Evolutionary conservation across 208 protist species (phyloP), one percentile per base, ranked within the genome.

Genomic region (Wallacemonas collosoma): DNA sequence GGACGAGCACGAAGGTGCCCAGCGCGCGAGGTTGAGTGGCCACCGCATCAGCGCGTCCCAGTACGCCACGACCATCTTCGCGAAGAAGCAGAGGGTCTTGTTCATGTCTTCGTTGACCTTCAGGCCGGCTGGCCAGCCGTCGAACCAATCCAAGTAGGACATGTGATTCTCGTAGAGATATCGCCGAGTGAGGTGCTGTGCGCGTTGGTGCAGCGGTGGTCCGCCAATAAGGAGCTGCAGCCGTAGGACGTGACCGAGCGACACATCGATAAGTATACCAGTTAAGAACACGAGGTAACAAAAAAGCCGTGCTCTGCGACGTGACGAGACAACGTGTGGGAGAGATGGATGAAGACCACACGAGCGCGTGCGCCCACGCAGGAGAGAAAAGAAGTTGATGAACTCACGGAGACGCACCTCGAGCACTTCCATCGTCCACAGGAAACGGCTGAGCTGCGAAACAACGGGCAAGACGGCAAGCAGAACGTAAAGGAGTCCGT

Each of bases 31-130:
- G 38, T 57, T 64, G 35, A 71, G 39, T 9, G 51, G 60, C 40
- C 74, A 62, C 3, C 76, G 81, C 75, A 87, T 65, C 73, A 79
- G 70, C 68, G 71, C 64, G 55, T 93, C 85, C 89, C 89, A 97
- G 55, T 72, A 70, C 51, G 84, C 65, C 36, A 98, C 77, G 39
- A 94, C 86, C 56, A 75, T 73, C 57, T 92, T 83, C 8, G 89
- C 80, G 61, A 95, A 83, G 72, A 88, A 90, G 71, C 91, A 95
- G 44, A 98, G 77, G 7, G 89, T 89, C 73, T 86, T 86, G 74
- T 93, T 94, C 7, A 98, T 74, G 61, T 98, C 91, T 67, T 93
- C 89, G 81, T 98, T 98, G 55, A 97, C 81, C 82, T 98, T 98
- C n/a, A 98, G 81, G 5, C 96, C 96, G 7, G 91, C 93, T 2